Conservation (phyloP, 2,329 filamentous ascomycete genomes). For the Penicillium sp. region DNA sequence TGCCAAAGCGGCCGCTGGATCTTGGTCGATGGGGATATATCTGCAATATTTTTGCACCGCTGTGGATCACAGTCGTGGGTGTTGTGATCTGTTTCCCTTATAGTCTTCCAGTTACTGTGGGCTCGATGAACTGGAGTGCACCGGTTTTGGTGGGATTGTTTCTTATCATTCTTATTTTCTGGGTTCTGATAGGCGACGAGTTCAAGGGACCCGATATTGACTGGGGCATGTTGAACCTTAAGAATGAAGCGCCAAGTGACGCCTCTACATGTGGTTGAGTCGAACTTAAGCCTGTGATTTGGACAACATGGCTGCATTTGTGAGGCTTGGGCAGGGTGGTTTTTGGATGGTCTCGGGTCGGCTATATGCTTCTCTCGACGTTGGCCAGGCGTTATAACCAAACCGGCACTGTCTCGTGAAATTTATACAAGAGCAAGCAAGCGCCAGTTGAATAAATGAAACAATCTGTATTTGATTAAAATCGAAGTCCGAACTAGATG, state of each 20-base stretch:
- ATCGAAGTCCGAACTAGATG: background rate
- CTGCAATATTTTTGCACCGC: background rate
- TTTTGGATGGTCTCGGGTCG: background rate
- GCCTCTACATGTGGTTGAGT: background rate
- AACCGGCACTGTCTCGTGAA: background rate
- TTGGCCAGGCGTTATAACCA: background rate
- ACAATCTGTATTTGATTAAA: background rate
- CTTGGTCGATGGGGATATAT: background rate
- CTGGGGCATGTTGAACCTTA: conserved; percentile 8
- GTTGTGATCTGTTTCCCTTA: background rate
- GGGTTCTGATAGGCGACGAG: conserved; percentile 9
- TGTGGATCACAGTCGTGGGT: background rate
- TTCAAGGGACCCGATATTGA: conserved; percentile 11
- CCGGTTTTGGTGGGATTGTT: conserved; percentile 5
- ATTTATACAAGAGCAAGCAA: background rate
- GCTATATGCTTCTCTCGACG: background rate
- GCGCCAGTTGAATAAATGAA: background rate
- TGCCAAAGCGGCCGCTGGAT: background rate
- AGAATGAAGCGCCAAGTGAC: background rate
- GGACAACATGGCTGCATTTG: background rate
- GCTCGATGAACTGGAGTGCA: background rate
- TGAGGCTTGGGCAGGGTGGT: background rate
- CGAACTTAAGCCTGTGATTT: background rate
- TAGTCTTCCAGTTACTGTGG: background rate
- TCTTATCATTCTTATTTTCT: conserved; percentile 5